Evolutionary conservation across 2,329 filamentous ascomycete species (phyloP), one percentile per base, ranked within the genome.

Genomic region (Hirsutella minnesotensis): DNA sequence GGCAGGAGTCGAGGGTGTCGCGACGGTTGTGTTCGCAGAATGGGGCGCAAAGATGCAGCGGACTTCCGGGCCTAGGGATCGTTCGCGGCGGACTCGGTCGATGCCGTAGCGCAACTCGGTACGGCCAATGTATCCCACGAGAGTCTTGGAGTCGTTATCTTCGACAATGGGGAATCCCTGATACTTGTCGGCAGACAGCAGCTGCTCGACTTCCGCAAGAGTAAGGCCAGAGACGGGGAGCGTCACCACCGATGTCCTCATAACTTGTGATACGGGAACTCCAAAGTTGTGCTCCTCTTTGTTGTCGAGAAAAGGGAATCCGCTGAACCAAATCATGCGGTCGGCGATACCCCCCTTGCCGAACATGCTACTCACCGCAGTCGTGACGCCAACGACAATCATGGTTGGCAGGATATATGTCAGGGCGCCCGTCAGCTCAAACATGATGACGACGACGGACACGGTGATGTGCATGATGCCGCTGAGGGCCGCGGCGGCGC

Each of bases 391-490:
- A 3, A 96, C 92, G 1, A 96, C 92, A 53, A 98, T 95, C 92
- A 98, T 98, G 13, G 90, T 96, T 0, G 92, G 92, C 22, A 98
- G 68, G 50, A 98, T 96, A 57, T 98, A 98, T 2, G 89, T 95
- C 46, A 96, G 68, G 7, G 92, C 92, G n/a, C 92, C 92, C 0
- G 92, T 98, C 39, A 98, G 74, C 63, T 98, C 92, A 56, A 96
- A 96, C 92, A 98, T 96, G 62, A 98, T 98, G 55, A 98, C 92
- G 2, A 95, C 90, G 9, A 98, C 88, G 0, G 89, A 94, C 15
- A 98, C 81, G 0, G 90, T 95, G 48, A 98, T 85, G 62, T 96
- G 92, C 90, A 96, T 98, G 56, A 96, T 95, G 9, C 92, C 92
- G 59, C 85, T 90, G 20, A 98, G 70, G 0, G 92, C 86, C 2